Conservation (phyloP, 805 yeast genomes). For the Metschnikowia hibisci region DNA sequence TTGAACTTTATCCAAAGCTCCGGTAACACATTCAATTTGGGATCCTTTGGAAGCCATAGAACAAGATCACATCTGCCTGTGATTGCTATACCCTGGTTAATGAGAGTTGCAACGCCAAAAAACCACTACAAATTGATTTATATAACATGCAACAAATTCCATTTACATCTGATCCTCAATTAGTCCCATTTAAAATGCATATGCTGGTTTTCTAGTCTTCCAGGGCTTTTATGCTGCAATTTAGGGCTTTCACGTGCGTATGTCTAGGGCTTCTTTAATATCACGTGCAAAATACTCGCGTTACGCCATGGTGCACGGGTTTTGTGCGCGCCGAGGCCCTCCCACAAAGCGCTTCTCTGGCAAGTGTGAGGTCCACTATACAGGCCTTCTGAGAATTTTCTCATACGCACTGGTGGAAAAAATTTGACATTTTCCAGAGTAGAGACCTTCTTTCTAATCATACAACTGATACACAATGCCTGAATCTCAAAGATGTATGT, state of each 20-base stretch:
- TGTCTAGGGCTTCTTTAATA: slow-evolving; percentile 8
- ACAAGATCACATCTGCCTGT: too few species aligned
- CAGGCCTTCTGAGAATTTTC: slow-evolving; percentile 19
- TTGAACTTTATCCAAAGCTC: too few species aligned
- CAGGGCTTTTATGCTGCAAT: background rate
- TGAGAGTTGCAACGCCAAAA: background rate
- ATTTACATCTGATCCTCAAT: too few species aligned
- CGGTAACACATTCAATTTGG: too few species aligned
- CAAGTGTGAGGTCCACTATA: slow-evolving; percentile 5
- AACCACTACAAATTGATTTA: background rate
- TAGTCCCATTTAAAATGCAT: background rate
- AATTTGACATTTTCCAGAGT: slow-evolving; percentile 10
- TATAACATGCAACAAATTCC: too few species aligned
- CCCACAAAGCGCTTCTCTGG: background rate
- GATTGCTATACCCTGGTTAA: too few species aligned
- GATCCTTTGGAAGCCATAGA: too few species aligned
- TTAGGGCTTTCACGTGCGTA: slow-evolving; percentile 22
- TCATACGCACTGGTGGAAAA: slow-evolving; percentile 17
- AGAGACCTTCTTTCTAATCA: slow-evolving; percentile 13
- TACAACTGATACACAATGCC: slow-evolving; percentile 58
- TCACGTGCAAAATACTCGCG: slow-evolving; percentile 6
- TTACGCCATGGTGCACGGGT: slow-evolving; percentile 10
- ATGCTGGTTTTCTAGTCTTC: background rate
- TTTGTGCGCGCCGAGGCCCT: background rate
- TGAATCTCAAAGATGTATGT: slow-evolving; percentile 97